Evolutionary conservation across 2,329 filamentous ascomycete genomes (phyloP).

Genomic region (Alternaria sp.): DNA sequence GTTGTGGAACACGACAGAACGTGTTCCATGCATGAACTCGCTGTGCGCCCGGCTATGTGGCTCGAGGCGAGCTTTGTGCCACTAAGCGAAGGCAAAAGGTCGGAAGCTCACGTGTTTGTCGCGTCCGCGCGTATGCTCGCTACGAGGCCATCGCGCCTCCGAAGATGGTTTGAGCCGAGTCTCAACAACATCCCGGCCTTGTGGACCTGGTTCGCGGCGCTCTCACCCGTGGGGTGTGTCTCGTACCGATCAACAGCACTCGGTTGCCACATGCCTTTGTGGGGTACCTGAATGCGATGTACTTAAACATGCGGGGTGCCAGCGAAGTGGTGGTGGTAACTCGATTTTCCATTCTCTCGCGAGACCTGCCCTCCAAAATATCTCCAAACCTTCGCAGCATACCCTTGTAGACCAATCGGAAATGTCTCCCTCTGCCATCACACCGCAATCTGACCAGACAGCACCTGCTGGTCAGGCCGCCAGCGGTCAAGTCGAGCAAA

Average conservation of each 20-base stretch:
- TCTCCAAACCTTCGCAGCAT: slow-evolving; percentile 11
- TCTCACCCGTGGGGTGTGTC: background rate
- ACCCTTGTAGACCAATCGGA: slow-evolving; percentile 1
- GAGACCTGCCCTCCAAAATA: slow-evolving; percentile 13
- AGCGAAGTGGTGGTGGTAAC: slow-evolving; percentile 3
- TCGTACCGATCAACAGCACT: background rate
- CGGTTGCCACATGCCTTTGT: slow-evolving; percentile 17
- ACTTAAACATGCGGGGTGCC: slow-evolving; percentile 29
- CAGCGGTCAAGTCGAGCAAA: slow-evolving; percentile 28
- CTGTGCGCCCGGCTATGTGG: slow-evolving; percentile 8
- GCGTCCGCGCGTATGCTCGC: slow-evolving; percentile 21
- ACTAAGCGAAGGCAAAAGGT: slow-evolving; percentile 14
- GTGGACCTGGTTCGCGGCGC: background rate
- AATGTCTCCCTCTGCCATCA: slow-evolving; percentile 41
- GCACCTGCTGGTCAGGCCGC: slow-evolving; percentile 20
- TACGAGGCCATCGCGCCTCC: slow-evolving; percentile 12
- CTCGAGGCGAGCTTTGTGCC: slow-evolving; percentile 29
- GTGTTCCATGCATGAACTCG: slow-evolving; percentile 2
- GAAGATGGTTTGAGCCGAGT: background rate
- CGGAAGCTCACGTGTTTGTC: slow-evolving; percentile 2
- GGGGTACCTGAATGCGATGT: slow-evolving; percentile 13
- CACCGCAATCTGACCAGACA: slow-evolving; percentile 21
- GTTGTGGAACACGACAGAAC: slow-evolving; percentile 1
- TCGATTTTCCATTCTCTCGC: slow-evolving; percentile 7
- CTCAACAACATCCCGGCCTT: slow-evolving; percentile 3